Conservation (phyloP, 2,329 filamentous ascomycete genomes). For the Penicillium sp. region DNA sequence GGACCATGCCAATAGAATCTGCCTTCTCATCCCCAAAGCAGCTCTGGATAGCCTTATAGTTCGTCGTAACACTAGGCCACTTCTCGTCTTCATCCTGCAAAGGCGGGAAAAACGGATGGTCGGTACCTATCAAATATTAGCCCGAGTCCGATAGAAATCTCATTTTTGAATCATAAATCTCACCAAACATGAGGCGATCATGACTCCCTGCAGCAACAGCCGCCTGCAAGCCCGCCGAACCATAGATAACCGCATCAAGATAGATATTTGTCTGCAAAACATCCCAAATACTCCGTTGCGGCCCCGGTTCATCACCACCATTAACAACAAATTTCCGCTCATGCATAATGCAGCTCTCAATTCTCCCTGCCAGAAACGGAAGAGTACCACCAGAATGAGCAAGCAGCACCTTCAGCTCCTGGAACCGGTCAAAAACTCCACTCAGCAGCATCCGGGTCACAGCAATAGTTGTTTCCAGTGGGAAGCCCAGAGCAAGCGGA, state of each 20-base stretch:
- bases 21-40: conserved; percentile 34
- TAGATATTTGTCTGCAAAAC: conserved; percentile 75
- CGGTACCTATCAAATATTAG: conserved; percentile 33
- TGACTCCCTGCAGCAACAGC: conserved; percentile 69
- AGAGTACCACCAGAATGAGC: conserved; percentile 88
- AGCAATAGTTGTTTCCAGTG: conserved; percentile 89
- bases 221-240: conserved; percentile 62
- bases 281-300: conserved; percentile 62
- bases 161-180: neutral
- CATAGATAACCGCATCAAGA: conserved; percentile 68
- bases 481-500: conserved; percentile 81
- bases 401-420: conserved; percentile 69
- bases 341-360: conserved; percentile 84
- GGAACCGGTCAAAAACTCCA: conserved; percentile 78
- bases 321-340: conserved; percentile 71
- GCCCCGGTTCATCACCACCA: conserved; percentile 61
- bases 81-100: conserved; percentile 34
- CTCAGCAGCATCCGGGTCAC: conserved; percentile 84
- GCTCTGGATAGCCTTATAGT: conserved; percentile 46
- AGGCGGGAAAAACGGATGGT: conserved; percentile 49
- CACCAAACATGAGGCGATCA: conserved; percentile 45
- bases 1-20: conserved; percentile 31
- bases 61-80: conserved; percentile 50
- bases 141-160: neutral
- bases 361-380: conserved; percentile 82